These are phyloP conservation scores for Aspergillus sp. DNA, from an alignment of 2,329 filamentous ascomycete genomes.

Conservation along the genomic window DNA sequence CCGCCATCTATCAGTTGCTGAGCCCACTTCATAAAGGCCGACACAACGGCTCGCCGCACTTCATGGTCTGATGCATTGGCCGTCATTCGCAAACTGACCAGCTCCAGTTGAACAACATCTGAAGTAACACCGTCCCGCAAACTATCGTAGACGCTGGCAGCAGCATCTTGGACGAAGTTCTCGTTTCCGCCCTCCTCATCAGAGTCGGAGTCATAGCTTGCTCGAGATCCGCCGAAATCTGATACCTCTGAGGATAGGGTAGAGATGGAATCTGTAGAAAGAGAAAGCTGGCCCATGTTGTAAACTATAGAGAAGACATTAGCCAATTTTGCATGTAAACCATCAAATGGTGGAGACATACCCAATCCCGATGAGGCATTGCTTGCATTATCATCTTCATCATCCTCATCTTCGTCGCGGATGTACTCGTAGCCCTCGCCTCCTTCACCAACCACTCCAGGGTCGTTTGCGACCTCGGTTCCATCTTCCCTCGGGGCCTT, in stretches of 20 bases:
- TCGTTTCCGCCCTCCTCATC: slow-evolving; percentile 58
- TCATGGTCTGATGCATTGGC: slow-evolving; percentile 86
- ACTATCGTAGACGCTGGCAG: slow-evolving; percentile 79
- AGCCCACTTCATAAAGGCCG: slow-evolving; percentile 78
- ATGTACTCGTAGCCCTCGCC: slow-evolving; percentile 63
- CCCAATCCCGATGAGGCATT: slow-evolving; percentile 45
- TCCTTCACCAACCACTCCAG: slow-evolving; percentile 51
- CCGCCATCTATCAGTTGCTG: slow-evolving; percentile 60
- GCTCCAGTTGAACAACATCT: slow-evolving; percentile 88
- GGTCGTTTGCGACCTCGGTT: slow-evolving; percentile 41
- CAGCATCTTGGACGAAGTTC: slow-evolving; percentile 82
- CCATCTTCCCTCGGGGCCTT: slow-evolving; percentile 40
- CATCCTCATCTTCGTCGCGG: slow-evolving; percentile 60
- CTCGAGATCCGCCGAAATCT: slow-evolving; percentile 51
- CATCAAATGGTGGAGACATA: slow-evolving; percentile 10
- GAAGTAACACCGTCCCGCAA: slow-evolving; percentile 66
- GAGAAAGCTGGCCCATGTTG: slow-evolving; percentile 43
- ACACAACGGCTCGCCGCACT: slow-evolving; percentile 79
- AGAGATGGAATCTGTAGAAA: slow-evolving; percentile 55
- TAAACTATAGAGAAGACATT: slow-evolving; percentile 37
- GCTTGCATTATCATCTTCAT: slow-evolving; percentile 61
- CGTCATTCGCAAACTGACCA: slow-evolving; percentile 86
- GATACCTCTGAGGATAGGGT: slow-evolving; percentile 56
- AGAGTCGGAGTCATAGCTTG: slow-evolving; percentile 69
- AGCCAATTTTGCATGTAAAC: slow-evolving; percentile 2